phyloP scores from a whole-genome alignment of 2,329 filamentous ascomycete genomes.

The Hirsutella rhossiliensis region DNA sequence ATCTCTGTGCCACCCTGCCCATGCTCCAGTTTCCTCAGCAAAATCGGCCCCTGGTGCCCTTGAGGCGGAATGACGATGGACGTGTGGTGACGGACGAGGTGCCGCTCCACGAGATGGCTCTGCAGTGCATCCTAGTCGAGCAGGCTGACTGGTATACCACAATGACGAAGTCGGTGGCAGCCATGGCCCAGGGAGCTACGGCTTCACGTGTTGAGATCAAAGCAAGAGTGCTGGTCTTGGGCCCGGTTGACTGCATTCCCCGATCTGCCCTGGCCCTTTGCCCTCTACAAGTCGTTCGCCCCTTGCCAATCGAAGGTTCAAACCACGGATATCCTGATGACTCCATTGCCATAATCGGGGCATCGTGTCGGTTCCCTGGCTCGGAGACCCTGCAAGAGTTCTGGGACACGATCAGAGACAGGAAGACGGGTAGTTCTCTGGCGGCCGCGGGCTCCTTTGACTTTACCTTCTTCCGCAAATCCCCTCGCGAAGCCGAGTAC shows the following conservation, averaged over 20 bases:
- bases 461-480: slow-evolving; percentile 16
- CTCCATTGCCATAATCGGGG: slow-evolving; percentile 1
- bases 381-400: slow-evolving; percentile 4
- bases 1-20: background rate
- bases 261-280: background rate
- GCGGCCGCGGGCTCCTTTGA: slow-evolving; percentile 8
- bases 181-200: background rate
- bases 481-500: slow-evolving; percentile 12
- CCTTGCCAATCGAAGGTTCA: too few species aligned
- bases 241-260: background rate
- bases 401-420: slow-evolving; percentile 4
- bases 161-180: background rate
- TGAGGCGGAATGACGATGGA: background rate
- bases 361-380: slow-evolving; percentile 1
- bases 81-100: background rate
- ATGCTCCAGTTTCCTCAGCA: background rate
- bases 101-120: background rate
- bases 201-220: too few species aligned
- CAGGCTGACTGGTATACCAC: background rate
- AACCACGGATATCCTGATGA: background rate
- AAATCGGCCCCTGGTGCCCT: background rate
- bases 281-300: too few species aligned
- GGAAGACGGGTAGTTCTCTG: background rate
- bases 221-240: background rate
- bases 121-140: slow-evolving; percentile 1